These are phyloP conservation scores for Neurospora sp. DNA, from an alignment of 495 filamentous ascomycete genomes.

Conservation along the genomic window DNA sequence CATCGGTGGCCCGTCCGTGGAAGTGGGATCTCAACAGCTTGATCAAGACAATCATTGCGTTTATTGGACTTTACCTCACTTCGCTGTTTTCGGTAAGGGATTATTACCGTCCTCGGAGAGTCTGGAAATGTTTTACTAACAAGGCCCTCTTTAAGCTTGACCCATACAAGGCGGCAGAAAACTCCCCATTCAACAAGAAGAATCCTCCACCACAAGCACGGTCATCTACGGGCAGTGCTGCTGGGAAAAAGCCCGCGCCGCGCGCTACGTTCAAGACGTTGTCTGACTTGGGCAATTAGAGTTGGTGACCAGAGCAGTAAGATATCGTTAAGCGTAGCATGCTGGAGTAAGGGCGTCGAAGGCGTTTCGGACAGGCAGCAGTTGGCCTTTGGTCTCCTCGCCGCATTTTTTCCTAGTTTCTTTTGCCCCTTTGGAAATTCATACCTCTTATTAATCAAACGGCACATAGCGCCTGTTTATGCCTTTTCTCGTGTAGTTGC, in stretches of 20 bases:
- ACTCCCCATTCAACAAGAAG: slow-evolving; percentile 52
- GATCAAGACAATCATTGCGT: slow-evolving; percentile 38
- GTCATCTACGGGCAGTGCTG: slow-evolving; percentile 3
- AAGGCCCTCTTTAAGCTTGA: slow-evolving; percentile 41
- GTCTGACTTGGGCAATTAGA: slow-evolving; percentile 24
- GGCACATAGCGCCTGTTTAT: not conserved
- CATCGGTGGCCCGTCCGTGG: slow-evolving; percentile 20
- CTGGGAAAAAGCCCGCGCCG: slow-evolving; percentile 10
- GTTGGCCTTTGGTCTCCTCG: not conserved
- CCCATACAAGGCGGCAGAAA: slow-evolving; percentile 53
- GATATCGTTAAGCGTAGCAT: not conserved
- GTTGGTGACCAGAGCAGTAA: not conserved
- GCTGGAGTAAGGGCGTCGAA: not conserved
- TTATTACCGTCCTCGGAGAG: not conserved
- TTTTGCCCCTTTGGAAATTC: not conserved
- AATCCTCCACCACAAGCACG: slow-evolving; percentile 17
- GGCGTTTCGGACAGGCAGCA: not conserved
- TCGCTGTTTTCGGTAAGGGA: slow-evolving; percentile 44
- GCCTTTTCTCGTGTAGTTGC: not conserved
- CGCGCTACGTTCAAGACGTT: slow-evolving; percentile 30
- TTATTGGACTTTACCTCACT: slow-evolving; percentile 51
- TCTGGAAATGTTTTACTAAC: slow-evolving; percentile 10
- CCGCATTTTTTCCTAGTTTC: not conserved
- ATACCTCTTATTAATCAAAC: not conserved
- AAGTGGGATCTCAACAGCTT: slow-evolving; percentile 34